phyloP scores from a whole-genome alignment of 371 early-diverging fungal species.

The Catenaria anguillulae region DNA sequence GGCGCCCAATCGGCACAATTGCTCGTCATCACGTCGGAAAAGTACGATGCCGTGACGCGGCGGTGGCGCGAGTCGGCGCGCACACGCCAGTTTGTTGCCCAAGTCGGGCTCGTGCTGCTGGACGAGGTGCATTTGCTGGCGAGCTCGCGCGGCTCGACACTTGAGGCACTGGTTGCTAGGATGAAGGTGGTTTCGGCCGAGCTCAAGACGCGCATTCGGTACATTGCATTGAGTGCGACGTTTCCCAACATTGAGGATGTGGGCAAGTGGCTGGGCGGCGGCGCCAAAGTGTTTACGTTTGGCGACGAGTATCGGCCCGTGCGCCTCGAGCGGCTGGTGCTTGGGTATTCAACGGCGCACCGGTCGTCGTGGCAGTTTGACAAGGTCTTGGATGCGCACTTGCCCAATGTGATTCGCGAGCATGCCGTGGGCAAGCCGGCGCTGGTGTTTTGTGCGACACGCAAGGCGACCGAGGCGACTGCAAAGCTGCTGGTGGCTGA shows the following conservation, averaged over 20 bases:
- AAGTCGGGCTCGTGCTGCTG: constrained; percentile 21
- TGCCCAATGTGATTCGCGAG: constrained; percentile 28
- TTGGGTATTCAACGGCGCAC: constrained; percentile 30
- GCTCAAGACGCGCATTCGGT: constrained; percentile 20
- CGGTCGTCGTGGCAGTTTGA: constrained; percentile 36
- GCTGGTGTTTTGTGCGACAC: constrained; percentile 46
- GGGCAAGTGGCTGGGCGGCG: constrained; percentile 46
- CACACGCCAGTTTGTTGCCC: background rate
- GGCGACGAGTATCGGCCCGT: constrained; percentile 73
- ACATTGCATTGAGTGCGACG: constrained; percentile 71
- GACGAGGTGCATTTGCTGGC: constrained; percentile 58
- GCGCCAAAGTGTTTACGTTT: constrained; percentile 20
- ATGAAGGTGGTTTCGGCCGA: constrained; percentile 24
- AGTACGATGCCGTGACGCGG: constrained; percentile 61
- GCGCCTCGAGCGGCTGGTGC: constrained; percentile 35
- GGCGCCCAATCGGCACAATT: constrained; percentile 13
- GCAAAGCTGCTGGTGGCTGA: constrained; percentile 30
- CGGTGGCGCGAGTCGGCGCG: constrained; percentile 23
- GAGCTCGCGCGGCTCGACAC: constrained; percentile 41
- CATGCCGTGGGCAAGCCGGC: constrained; percentile 40
- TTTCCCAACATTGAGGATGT: constrained; percentile 73
- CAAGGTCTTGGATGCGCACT: constrained; percentile 46
- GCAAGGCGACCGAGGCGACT: constrained; percentile 46
- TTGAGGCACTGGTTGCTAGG: constrained; percentile 45
- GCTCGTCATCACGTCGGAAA: constrained; percentile 49